phyloP scores from a whole-genome alignment of 2,329 filamentous ascomycete species.

The Chaetothyriales sp. region DNA sequence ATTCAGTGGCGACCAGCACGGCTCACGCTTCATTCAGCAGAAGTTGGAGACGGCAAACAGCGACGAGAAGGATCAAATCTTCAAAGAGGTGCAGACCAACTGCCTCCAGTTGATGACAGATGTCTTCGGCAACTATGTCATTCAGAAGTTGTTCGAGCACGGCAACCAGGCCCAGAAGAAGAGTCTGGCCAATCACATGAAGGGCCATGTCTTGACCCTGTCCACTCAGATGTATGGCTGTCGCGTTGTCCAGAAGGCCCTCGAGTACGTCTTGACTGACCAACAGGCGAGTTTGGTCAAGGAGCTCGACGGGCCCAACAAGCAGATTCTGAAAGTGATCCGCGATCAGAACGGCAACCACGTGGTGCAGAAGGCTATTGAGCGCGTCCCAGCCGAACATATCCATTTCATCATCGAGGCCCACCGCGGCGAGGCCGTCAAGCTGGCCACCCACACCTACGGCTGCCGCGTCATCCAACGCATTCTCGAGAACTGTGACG shows the following conservation, averaged over 20 bases:
- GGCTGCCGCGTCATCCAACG: constrained; percentile 89
- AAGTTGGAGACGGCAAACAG: constrained; percentile 88
- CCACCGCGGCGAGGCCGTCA: constrained; percentile 60
- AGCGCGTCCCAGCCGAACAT: constrained; percentile 61
- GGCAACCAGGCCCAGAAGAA: constrained; percentile 90
- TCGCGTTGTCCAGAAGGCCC: constrained; percentile 87
- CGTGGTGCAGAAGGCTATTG: constrained; percentile 87
- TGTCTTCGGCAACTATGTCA: constrained; percentile 95
- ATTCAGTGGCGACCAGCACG: constrained; percentile 90
- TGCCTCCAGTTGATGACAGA: constrained; percentile 84
- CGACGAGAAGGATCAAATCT: constrained; percentile 86
- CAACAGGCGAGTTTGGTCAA: constrained; percentile 74
- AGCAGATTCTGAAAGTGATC: constrained; percentile 61
- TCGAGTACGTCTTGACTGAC: constrained; percentile 82
- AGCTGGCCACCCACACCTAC: constrained; percentile 65
- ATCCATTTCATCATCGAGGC: constrained; percentile 76
- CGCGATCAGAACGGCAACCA: constrained; percentile 90
- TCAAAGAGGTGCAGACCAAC: constrained; percentile 74
- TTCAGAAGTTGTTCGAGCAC: constrained; percentile 95
- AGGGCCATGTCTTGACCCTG: constrained; percentile 63
- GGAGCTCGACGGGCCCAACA: constrained; percentile 75
- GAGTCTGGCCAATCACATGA: constrained; percentile 73
- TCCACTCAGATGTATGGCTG: constrained; percentile 88
- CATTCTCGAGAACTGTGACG: constrained; percentile 70
- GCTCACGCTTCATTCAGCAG: constrained; percentile 86